Conservation (phyloP, 345 rosid species). For the Nasturtium officinale region DNA sequence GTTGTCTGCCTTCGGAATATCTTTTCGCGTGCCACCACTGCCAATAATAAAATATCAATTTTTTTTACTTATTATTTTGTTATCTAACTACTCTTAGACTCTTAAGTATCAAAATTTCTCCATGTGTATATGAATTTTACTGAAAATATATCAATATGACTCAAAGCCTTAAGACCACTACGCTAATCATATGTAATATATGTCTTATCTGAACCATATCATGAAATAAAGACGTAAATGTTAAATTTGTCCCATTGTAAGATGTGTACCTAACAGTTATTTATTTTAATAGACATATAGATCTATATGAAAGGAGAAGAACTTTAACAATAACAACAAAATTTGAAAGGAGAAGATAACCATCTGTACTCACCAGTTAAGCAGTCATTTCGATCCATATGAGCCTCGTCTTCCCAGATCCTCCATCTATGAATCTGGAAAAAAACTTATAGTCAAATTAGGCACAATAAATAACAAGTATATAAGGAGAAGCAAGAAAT, state of each 20-base stretch:
- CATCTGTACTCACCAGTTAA: constrained; percentile 52
- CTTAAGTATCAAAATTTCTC: background rate
- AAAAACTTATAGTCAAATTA: constrained; percentile 10
- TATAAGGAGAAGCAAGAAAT: background rate
- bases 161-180: background rate
- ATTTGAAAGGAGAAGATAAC: background rate
- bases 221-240: background rate
- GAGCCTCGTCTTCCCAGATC: constrained; percentile 80
- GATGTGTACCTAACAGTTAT: background rate
- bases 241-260: background rate
- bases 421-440: constrained; percentile 86
- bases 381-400: constrained; percentile 53
- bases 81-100: background rate
- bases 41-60: constrained; percentile 12
- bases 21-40: constrained; percentile 60
- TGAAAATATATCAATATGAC: background rate
- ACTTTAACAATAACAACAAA: background rate
- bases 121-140: background rate
- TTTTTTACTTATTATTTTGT: background rate
- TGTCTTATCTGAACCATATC: background rate
- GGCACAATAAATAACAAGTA: background rate
- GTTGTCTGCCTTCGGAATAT: constrained; percentile 74
- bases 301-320: background rate
- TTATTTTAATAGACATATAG: background rate
- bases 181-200: background rate